Evolutionary conservation across 2,329 filamentous ascomycete species (phyloP).

Genomic region (Cercospora citrullina): DNA sequence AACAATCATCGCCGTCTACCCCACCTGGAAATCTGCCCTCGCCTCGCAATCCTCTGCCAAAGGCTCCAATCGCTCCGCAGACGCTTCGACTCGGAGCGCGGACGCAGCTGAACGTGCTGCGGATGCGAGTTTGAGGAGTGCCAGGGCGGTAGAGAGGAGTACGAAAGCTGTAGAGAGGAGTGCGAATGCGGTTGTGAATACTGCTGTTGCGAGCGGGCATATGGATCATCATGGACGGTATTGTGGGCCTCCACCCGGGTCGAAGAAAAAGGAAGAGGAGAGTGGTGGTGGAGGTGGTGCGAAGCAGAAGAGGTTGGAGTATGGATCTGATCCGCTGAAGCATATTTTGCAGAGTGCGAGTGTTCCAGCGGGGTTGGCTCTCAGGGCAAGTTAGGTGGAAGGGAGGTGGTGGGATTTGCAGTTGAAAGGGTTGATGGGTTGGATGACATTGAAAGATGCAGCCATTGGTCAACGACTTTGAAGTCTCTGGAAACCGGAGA

Average conservation of each 20-base stretch:
- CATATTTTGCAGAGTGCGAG: conserved; percentile 11
- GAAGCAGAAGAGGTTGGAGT: conserved; percentile 7
- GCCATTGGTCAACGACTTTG: too few relatives aligned
- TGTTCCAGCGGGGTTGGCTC: conserved; percentile 5
- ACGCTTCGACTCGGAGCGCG: conserved; percentile 19
- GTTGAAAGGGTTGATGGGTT: too few relatives aligned
- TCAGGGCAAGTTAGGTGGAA: not conserved
- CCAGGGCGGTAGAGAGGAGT: conserved; percentile 21
- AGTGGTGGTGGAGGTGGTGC: not conserved
- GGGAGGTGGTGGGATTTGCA: not conserved
- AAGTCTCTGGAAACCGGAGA: too few relatives aligned
- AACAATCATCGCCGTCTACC: conserved; percentile 23
- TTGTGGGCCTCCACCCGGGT: conserved; percentile 15
- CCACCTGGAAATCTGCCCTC: conserved; percentile 19
- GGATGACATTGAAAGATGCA: not conserved
- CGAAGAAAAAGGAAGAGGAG: conserved; percentile 13
- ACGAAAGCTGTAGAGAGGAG: conserved; percentile 19
- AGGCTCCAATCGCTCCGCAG: conserved; percentile 19
- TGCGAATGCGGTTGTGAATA: conserved; percentile 27
- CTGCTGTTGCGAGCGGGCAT: conserved; percentile 26
- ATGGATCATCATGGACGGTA: conserved; percentile 28
- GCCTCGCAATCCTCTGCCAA: conserved; percentile 18
- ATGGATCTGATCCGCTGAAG: conserved; percentile 6
- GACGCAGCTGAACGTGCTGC: conserved; percentile 20
- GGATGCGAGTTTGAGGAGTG: conserved; percentile 15